Conservation (phyloP, 164 flowering plant species). For the Litsea cubeba region DNA sequence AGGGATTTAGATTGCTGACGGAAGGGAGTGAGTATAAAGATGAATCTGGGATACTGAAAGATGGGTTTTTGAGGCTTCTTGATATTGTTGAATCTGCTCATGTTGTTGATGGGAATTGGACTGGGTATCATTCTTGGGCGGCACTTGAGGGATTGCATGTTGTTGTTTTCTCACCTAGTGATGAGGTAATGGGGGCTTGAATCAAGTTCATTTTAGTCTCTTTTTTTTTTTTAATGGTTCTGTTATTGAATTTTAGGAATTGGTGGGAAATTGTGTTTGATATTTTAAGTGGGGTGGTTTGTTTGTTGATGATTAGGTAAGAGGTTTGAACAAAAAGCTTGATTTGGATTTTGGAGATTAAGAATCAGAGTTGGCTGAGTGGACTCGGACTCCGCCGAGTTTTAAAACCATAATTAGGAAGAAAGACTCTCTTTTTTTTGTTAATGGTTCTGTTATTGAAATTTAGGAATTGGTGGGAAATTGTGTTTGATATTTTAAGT, state of each 20-base stretch:
- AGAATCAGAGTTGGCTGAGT: neutral
- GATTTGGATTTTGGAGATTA: neutral
- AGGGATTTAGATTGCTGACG: conserved; percentile 44
- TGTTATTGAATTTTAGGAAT: neutral
- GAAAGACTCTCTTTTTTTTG: neutral
- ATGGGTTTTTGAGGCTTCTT: conserved; percentile 52
- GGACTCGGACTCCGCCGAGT: neutral
- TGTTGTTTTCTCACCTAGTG: conserved; percentile 39
- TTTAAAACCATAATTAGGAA: neutral
- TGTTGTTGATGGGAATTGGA: conserved; percentile 35
- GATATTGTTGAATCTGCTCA: conserved; percentile 37
- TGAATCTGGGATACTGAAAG: conserved; percentile 56
- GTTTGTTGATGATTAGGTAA: neutral
- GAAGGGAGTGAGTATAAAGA: conserved; percentile 47
- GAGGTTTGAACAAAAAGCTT: neutral
- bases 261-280: neutral
- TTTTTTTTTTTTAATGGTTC: too few species aligned
- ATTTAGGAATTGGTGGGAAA: neutral
- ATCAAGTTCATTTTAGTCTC: neutral
- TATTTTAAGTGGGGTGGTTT: neutral
- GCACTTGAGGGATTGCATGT: conserved; percentile 50
- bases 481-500: neutral
- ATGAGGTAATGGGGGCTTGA: conserved; percentile 44
- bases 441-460: neutral
- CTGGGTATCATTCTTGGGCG: conserved; percentile 14